A percentile compares a stretch with the other conserved stretches of the same genome.
Conservation (phyloP, 2,329 filamentous ascomycete genomes). For the Colletotrichum orchidophilum region DNA sequence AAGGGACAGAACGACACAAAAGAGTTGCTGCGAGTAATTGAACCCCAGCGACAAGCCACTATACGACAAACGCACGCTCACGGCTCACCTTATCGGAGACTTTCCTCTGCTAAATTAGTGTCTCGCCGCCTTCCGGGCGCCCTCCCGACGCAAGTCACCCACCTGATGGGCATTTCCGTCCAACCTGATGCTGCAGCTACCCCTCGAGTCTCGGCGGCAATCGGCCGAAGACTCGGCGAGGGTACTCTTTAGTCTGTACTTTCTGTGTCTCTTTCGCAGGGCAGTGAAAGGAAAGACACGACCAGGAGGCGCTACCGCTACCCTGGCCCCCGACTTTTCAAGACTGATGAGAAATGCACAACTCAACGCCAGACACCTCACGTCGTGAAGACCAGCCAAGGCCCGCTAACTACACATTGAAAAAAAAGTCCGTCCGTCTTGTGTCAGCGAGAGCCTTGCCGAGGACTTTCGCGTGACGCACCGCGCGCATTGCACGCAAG, state of each 20-base stretch:
- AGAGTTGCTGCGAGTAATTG: neutral
- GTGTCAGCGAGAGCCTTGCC: neutral
- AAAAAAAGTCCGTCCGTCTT: constrained; percentile 29
- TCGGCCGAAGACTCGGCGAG: constrained; percentile 21
- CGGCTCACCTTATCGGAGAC: constrained; percentile 14
- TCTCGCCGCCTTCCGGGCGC: constrained; percentile 8
- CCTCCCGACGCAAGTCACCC: constrained; percentile 19
- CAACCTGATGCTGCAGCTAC: neutral
- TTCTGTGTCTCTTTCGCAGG: neutral
- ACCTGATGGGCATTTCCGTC: neutral
- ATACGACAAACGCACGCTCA: neutral
- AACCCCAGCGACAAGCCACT: neutral
- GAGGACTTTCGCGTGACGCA: constrained; percentile 10
- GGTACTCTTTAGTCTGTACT: neutral
- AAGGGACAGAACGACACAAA: too few species aligned
- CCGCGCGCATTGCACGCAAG: neutral
- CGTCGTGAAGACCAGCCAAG: constrained; percentile 14
- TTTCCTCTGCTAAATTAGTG: neutral
- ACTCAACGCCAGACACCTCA: neutral
- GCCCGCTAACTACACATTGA: neutral
- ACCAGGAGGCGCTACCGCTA: neutral
- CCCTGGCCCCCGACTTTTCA: neutral
- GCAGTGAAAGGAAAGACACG: neutral
- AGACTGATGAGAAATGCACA: neutral
- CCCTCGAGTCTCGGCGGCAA: neutral